Base-by-base conservation (phyloP, 2,329 filamentous ascomycete genomes). In the Scytalidium lignicola region DNA sequence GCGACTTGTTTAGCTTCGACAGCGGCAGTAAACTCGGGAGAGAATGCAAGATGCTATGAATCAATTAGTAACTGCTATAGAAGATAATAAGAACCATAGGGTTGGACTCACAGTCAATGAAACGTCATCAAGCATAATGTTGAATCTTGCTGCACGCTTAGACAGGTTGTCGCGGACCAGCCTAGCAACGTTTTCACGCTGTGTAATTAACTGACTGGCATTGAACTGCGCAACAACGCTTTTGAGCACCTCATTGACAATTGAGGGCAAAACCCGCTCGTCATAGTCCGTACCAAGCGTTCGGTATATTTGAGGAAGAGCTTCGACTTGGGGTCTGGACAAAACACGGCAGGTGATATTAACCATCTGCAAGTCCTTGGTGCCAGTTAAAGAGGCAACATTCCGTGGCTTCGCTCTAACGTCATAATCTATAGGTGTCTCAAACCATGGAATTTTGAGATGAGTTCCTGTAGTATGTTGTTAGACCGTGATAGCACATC, bases 331-430 rank as follows among this genome's bases (percentile, higher is more conserved):
- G 49, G 93, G 93, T 62, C 90, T 80, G 51, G 92, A 96, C 47
- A 99, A 88, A 51, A 99, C 93, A 88, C 93, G 92, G 73, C 93
- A 99, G 66, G 92, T 99, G 68, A 99, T 97, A 81, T 99, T 99
- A 67, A 97, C 93, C 93, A 99, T 99, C 77, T 99, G 93, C 72
- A 99, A 75, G 73, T 99, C 93, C 79, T 99, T 99, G 66, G 93
- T 99, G 61, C 93, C 93, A 52, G 93, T 99, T 58, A 99, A 82
- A 58, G 93, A 97, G 58, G 93, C 88, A 62, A 99, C 91, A 65
- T 95, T 96, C 68, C 93, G 85, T 63, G 93, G 93, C 78, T 92
- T 96, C 52, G 93, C 93, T 73, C 93, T 92, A 61, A 99, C 93
- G 70, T 99, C 92, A 77, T 97, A 99, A 62, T 91, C 85, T 69